Conservation (phyloP, 768 basidiomycete species). For the Pleurotus giganteus region DNA sequence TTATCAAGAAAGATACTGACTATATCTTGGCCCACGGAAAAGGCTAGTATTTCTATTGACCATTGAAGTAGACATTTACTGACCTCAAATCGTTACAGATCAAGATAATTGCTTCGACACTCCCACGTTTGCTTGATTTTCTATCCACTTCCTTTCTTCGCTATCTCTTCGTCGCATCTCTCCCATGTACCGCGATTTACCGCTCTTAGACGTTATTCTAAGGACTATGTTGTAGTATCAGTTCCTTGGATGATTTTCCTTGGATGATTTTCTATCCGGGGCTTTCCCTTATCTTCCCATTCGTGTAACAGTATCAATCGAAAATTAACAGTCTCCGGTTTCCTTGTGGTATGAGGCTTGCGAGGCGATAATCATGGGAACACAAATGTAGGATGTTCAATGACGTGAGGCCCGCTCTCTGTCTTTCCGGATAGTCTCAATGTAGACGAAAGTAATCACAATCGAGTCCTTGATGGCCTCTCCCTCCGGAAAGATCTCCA, state of each 20-base stretch:
- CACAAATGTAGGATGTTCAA: too few species aligned
- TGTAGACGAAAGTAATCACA: constrained; percentile 26
- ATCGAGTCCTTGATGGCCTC: constrained; percentile 24
- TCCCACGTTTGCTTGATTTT: constrained; percentile 37
- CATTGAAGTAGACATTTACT: not conserved
- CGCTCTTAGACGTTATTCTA: too few species aligned
- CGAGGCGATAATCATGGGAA: not conserved
- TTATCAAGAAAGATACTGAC: constrained; percentile 57
- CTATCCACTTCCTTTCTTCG: too few species aligned
- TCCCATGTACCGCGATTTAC: too few species aligned
- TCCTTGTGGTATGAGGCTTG: too few species aligned
- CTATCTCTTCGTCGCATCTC: too few species aligned
- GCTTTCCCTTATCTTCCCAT: too few species aligned
- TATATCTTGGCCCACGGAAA: constrained; percentile 59
- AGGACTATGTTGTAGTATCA: too few species aligned
- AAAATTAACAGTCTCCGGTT: too few species aligned
- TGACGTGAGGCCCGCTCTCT: constrained; percentile 14
- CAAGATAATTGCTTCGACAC: constrained; percentile 44
- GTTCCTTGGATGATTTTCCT: too few species aligned
- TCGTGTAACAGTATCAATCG: too few species aligned
- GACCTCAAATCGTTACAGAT: constrained; percentile 25
- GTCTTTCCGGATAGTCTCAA: constrained; percentile 24
- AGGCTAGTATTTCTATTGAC: constrained; percentile 33
- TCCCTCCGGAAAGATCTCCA: constrained; percentile 22
- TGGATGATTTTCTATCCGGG: too few species aligned